A percentile compares a stretch with the other conserved stretches of the same genome.
Evolutionary conservation across 257 asterid genomes (phyloP).

Genomic region (Primulina huaijiensis): DNA sequence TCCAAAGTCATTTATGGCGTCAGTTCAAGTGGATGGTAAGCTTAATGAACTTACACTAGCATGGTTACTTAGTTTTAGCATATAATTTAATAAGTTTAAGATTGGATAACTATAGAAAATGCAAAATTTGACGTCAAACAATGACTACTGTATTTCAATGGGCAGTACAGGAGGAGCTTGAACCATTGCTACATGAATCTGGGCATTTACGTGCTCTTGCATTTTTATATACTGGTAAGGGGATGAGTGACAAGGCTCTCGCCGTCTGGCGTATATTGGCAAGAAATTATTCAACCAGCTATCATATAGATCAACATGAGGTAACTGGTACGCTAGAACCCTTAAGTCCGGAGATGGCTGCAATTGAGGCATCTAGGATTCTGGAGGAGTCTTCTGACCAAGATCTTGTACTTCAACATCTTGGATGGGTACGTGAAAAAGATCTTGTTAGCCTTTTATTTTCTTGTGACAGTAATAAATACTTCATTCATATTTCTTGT

Average conservation of each 20-base stretch:
- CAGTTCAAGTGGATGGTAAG: no score
- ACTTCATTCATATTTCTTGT: neutral
- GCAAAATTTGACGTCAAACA: slow-evolving; percentile 22
- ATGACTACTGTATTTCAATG: slow-evolving; percentile 55
- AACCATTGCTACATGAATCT: slow-evolving; percentile 74
- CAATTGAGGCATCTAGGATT: slow-evolving; percentile 74
- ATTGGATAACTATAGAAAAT: slow-evolving; percentile 17
- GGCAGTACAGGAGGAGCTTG: slow-evolving; percentile 99
- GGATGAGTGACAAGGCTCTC: slow-evolving; percentile 84
- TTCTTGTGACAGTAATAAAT: neutral
- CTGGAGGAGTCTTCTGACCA: slow-evolving; percentile 87
- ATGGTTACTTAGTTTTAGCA: neutral
- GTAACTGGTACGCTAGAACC: slow-evolving; percentile 44
- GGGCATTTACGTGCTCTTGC: slow-evolving; percentile 95
- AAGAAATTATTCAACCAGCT: slow-evolving; percentile 57
- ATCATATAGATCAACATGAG: slow-evolving; percentile 37
- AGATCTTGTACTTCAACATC: slow-evolving; percentile 83
- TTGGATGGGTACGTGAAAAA: slow-evolving; percentile 76
- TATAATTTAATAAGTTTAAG: neutral
- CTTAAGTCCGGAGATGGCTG: slow-evolving; percentile 57
- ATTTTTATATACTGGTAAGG: slow-evolving; percentile 86
- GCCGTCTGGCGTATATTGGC: slow-evolving; percentile 86
- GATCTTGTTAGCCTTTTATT: slow-evolving; percentile 12
- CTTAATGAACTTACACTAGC: no score
- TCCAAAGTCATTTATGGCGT: no score